phyloP scores from a whole-genome alignment of 352 stramenopile species.

The Aphanomyces astaci region DNA sequence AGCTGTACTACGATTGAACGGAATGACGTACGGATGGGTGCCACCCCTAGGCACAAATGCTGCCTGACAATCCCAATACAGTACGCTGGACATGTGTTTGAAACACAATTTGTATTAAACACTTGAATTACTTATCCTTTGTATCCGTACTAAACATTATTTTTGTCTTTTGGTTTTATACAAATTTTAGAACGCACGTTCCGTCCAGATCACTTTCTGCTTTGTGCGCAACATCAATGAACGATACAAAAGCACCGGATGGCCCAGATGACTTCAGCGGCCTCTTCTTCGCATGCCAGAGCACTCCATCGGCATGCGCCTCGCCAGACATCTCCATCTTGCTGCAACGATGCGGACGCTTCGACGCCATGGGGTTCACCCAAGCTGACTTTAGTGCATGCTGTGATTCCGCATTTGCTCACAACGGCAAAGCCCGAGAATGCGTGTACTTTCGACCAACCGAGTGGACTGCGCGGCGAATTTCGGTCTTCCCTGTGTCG shows the following conservation, averaged over 20 bases:
- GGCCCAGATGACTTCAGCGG: not conserved
- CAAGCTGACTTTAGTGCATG: not conserved
- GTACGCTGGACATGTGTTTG: no score
- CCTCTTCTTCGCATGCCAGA: constrained; percentile 8
- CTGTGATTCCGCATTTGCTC: constrained; percentile 1
- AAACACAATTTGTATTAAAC: no score
- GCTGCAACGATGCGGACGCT: not conserved
- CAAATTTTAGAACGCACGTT: no score
- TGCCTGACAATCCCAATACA: no score
- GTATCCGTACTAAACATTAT: no score
- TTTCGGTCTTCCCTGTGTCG: not conserved
- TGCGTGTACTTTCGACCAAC: constrained; percentile 2
- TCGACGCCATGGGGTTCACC: not conserved
- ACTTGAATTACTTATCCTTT: no score
- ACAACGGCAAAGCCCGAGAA: not conserved
- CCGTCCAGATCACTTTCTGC: not conserved
- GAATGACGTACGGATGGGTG: no score
- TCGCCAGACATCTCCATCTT: not conserved
- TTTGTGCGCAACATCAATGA: not conserved
- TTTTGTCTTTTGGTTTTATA: no score
- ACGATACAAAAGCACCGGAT: not conserved
- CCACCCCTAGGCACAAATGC: no score
- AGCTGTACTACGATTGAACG: no score
- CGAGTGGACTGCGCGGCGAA: not conserved
- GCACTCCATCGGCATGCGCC: not conserved